Base-by-base conservation (phyloP, 768 basidiomycete species). In the Mrakia blollopis region DNA sequence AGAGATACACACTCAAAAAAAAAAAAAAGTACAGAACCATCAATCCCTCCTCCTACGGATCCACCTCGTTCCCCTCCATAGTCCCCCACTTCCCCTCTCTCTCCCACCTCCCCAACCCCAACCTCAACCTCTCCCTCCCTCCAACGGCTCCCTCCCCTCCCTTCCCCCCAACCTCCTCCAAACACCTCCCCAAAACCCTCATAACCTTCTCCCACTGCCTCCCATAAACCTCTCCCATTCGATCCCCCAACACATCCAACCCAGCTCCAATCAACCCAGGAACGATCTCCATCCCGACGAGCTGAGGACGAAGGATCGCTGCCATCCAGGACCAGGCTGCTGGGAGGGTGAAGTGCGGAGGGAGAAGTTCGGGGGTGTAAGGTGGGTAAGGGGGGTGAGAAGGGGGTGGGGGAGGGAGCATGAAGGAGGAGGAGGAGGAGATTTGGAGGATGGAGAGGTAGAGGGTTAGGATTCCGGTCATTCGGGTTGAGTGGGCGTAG, bases 391-490 rank as follows among this genome's bases (percentile, higher is more conserved):
- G 41, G 11, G 72, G 77, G 28, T 73, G 77, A 30, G 72, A 65
- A 10, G 73, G 63, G 2, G 77, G 67, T 23, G 61, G 62, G 9
- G 72, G 67, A 2, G 72, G 72, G 6, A 75, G 74, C 4, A 44
- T 25, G 57, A 28, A 57, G 57, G 57, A 57, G 57, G 57, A 57
- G 25, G 57, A 18, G 57, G 37, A 72, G 16, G 57, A 72, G 35
- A 35, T 23, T 10, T 25, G 62, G 70, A 94, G 82, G 67, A 95
- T 87, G 28, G 89, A 86, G 82, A 93, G 92, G 85, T 96, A 98
- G 32, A 98, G 89, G 41, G 94, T 88, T 88, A 94, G 88, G 44
- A 93, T 87, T 13, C 93, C 93, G 41, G 88, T 85, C 67, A 94
- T 85, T 32, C 95, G 89, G 50, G 85, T 86, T 14, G 87, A 86